These are phyloP conservation scores for Phytophthora hybrid DNA, from an alignment of 352 stramenopile genomes.

Conservation along the genomic window DNA sequence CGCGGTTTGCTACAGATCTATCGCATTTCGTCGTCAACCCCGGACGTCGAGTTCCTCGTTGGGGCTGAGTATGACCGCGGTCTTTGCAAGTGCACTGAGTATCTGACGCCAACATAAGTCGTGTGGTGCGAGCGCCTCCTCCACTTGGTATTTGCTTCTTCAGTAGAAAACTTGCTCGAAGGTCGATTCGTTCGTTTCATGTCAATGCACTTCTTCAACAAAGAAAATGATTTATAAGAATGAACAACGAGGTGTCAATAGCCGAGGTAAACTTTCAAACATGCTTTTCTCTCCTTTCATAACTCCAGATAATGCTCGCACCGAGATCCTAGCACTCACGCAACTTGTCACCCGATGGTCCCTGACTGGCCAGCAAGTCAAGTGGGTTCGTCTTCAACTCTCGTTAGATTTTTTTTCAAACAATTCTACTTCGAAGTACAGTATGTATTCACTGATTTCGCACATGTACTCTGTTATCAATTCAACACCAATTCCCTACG, in stretches of 20 bases:
- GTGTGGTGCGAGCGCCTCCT: background rate
- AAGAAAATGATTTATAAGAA: background rate
- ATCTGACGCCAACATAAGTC: conserved; percentile 61
- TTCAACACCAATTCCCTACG: background rate
- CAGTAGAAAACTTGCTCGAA: background rate
- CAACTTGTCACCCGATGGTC: background rate
- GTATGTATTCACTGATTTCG: background rate
- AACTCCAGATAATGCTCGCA: too few species aligned
- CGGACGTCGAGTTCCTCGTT: conserved; percentile 87
- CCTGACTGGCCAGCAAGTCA: background rate
- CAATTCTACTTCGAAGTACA: too few species aligned
- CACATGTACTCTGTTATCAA: background rate
- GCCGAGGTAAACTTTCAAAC: background rate
- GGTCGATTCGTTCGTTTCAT: background rate
- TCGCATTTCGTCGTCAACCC: conserved; percentile 76
- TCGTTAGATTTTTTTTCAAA: background rate
- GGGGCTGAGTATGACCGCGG: conserved; percentile 87
- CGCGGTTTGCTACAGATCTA: conserved; percentile 62
- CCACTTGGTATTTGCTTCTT: background rate
- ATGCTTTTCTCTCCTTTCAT: too few species aligned
- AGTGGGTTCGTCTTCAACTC: background rate
- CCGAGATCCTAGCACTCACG: too few species aligned
- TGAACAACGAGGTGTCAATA: background rate
- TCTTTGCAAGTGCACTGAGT: conserved; percentile 86
- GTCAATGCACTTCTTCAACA: background rate